These are phyloP conservation scores for Aaosphaeria pasadenensis DNA, from an alignment of 2,329 filamentous ascomycete species.

Conservation along the genomic window DNA sequence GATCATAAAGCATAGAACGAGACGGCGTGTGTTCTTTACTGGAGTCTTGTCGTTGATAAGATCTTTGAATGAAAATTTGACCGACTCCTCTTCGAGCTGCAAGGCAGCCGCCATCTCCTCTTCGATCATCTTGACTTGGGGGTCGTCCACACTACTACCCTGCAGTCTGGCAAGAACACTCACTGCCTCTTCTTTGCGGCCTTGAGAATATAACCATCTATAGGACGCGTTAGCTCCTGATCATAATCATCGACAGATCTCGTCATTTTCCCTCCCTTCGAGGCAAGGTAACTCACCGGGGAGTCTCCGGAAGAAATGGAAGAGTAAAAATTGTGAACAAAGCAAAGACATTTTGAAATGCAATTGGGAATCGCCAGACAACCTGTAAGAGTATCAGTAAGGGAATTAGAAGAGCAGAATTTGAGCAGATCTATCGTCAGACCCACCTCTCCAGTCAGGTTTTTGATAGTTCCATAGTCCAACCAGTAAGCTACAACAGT, in stretches of 20 bases:
- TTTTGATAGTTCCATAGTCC: too few species aligned
- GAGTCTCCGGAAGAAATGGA: constrained; percentile 3
- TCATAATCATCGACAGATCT: too few species aligned
- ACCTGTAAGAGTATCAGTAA: neutral
- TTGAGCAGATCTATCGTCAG: too few species aligned
- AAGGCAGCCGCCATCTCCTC: too few species aligned
- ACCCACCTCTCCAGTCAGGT: too few species aligned
- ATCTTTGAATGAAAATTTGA: too few species aligned
- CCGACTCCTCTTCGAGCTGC: too few species aligned
- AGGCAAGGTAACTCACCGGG: neutral
- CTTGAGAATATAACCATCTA: constrained; percentile 3
- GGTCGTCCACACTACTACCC: constrained; percentile 7
- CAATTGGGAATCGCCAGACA: constrained; percentile 12
- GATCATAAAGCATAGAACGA: neutral
- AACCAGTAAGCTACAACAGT: too few species aligned
- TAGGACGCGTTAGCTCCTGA: too few species aligned
- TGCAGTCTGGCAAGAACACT: neutral
- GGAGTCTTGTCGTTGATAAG: neutral
- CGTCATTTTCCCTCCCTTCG: too few species aligned
- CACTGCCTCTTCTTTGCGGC: constrained; percentile 2
- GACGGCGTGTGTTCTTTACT: neutral
- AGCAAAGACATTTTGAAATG: constrained; percentile 15
- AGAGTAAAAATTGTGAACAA: neutral
- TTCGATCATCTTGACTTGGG: constrained; percentile 6
- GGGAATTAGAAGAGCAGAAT: too few species aligned